Conservation (phyloP, 1,284 basidiomycete genomes). For the Grifola frondosa region DNA sequence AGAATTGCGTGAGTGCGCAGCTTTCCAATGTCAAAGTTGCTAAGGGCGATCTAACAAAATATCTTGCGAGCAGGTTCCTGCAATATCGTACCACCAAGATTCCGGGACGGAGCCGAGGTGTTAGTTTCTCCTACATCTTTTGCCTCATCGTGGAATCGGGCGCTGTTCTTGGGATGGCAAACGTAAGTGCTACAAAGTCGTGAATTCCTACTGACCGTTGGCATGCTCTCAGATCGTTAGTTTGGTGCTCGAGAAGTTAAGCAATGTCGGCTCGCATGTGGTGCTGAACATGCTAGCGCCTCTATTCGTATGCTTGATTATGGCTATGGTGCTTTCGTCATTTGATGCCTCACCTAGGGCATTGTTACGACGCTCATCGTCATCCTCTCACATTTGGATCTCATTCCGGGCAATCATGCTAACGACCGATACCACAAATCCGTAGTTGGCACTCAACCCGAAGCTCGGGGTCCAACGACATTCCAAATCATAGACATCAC, state of each 20-base stretch:
- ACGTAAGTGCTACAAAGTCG: constrained; percentile 6
- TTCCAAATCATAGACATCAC: too few relatives aligned
- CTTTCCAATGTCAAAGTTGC: too few relatives aligned
- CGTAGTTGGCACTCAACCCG: too few relatives aligned
- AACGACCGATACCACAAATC: too few relatives aligned
- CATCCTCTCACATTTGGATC: constrained; percentile 10
- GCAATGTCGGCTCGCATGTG: constrained; percentile 10
- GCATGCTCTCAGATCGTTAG: constrained; percentile 4
- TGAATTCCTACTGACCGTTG: not conserved
- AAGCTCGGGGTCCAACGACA: too few relatives aligned
- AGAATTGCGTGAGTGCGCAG: constrained; percentile 3
- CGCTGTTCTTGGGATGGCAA: constrained; percentile 7
- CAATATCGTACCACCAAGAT: constrained; percentile 9
- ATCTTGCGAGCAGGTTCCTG: constrained; percentile 2
- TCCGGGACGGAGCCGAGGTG: constrained; percentile 6
- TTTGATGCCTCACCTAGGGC: constrained; percentile 1
- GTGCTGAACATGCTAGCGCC: constrained; percentile 8
- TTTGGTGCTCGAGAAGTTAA: constrained; percentile 4
- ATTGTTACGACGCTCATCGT: constrained; percentile 11
- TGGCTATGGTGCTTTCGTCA: not conserved
- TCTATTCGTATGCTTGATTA: not conserved
- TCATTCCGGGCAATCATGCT: constrained; percentile 5
- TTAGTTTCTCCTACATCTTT: constrained; percentile 6
- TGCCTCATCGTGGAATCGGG: constrained; percentile 11
- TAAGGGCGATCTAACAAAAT: not conserved